Conservation (phyloP, 2,329 filamentous ascomycete species). For the Tolypocladium inflatum region DNA sequence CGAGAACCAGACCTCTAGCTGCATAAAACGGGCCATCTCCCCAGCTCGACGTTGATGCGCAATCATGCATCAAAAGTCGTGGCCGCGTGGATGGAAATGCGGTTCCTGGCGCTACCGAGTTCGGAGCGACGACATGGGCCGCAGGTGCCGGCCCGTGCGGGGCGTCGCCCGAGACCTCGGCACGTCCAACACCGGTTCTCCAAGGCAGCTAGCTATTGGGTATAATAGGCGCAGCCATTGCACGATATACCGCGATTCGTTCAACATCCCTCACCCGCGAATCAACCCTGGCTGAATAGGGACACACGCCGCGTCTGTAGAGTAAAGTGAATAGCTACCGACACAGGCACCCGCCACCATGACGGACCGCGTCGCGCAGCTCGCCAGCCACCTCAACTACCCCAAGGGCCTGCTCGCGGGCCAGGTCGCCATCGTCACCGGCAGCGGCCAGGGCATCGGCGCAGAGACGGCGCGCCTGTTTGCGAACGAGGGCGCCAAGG, state of each 20-base stretch:
- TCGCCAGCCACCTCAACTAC: conserved; percentile 73
- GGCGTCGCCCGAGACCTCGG: background rate
- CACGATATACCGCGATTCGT: background rate
- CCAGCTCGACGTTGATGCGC: too few species aligned
- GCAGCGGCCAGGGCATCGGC: conserved; percentile 78
- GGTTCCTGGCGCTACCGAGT: background rate
- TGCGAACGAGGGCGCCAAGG: conserved; percentile 79
- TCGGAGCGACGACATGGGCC: background rate
- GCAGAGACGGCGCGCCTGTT: conserved; percentile 76
- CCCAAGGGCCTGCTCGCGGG: conserved; percentile 69
- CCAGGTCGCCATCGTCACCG: conserved; percentile 82
- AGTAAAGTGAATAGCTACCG: background rate
- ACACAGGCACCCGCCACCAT: conserved; percentile 15
- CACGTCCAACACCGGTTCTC: background rate
- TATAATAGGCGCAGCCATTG: background rate
- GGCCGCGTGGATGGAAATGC: background rate
- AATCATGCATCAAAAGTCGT: too few species aligned
- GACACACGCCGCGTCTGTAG: background rate
- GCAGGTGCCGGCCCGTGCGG: background rate
- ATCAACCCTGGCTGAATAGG: background rate
- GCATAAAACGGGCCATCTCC: too few species aligned
- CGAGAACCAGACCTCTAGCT: too few species aligned
- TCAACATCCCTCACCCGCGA: background rate
- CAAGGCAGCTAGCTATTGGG: too few species aligned
- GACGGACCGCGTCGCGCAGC: conserved; percentile 57